Base-by-base conservation (phyloP, 2,329 filamentous ascomycete genomes). In the Cercospora sp. region DNA sequence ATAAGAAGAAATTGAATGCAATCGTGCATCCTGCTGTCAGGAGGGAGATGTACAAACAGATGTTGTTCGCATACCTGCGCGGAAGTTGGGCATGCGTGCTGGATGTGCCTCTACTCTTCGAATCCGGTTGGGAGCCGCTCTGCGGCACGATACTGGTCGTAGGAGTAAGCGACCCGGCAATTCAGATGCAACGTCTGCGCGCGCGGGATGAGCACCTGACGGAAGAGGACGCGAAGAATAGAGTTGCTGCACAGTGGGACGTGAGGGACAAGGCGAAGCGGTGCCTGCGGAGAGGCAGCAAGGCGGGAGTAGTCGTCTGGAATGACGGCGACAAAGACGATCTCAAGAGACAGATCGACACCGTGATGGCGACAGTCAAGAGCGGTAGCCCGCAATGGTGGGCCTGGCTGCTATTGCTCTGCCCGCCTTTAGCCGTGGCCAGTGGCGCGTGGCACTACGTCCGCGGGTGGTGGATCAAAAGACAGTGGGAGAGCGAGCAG, bases 21-120 rank as follows among this genome's bases (percentile, higher is more conserved):
- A 98, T 99, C 72, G 92, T 98, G 61, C 95, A 99, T 78, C 95
- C 95, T 0, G 93, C 92, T 0, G 94, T 99, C 51, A 86, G 94
- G 48, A 85, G 83, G 76, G 93, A 91, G 78, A 94, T 97, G 86
- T 92, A 93, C 79, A 88, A 85, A 74, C 84, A 86, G 59, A 86
- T 98, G 66, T 76, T 93, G n/a, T 83, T 84, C 69, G 88, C 87
- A 73, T 97, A 97, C 76, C 65, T 95, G 13, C 81, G 81, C 1
- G 94, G 95, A 0, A 79, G 89, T 77, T 95, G 94, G 93, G 94
- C 93, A 0, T 93, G 97, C 3, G 90, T 99, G 40, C 84, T 98
- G 16, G 95, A 99, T 77, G 90, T 99, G 8, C 95, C 95, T 62
- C 83, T 99, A 64, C 85, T 99, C 51, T 97, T 97, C 75, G 95